Conservation (phyloP, 1,284 basidiomycete species). For the Cutaneotrichosporon sp. region DNA sequence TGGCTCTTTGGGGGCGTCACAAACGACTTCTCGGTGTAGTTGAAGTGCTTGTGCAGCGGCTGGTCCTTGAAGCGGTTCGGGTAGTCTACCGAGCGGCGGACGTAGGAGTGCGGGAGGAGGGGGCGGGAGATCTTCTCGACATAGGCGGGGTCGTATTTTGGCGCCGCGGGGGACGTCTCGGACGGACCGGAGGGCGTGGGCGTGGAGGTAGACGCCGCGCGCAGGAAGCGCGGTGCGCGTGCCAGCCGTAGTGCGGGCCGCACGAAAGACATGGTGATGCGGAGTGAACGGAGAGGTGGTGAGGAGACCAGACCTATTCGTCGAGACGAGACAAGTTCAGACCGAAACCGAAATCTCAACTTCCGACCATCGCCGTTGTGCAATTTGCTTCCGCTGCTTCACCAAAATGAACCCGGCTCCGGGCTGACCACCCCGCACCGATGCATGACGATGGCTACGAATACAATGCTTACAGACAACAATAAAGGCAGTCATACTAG, state of each 20-base stretch:
- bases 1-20: slow-evolving; percentile 1
- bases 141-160: background rate
- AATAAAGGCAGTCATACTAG: background rate
- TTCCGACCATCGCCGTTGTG: slow-evolving; percentile 1
- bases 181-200: slow-evolving; percentile 6
- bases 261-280: slow-evolving; percentile 10
- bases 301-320: too few relatives aligned
- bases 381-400: slow-evolving; percentile 5
- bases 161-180: background rate
- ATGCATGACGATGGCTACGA: background rate
- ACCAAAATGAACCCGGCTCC: background rate
- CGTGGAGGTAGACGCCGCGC: background rate
- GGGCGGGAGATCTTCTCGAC: slow-evolving; percentile 6
- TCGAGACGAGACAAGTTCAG: too few relatives aligned
- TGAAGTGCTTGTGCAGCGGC: slow-evolving; percentile 35
- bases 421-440: too few relatives aligned
- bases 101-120: slow-evolving; percentile 10
- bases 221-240: background rate
- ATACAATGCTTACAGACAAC: background rate
- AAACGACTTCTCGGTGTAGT: slow-evolving; percentile 31
- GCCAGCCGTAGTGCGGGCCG: background rate
- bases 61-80: slow-evolving; percentile 19
- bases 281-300: background rate
- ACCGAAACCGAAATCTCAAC: slow-evolving; percentile 4
- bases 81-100: slow-evolving; percentile 26